These are phyloP conservation scores for Casuarina glauca DNA, from an alignment of 306 rosid genomes.

Conservation along the genomic window DNA sequence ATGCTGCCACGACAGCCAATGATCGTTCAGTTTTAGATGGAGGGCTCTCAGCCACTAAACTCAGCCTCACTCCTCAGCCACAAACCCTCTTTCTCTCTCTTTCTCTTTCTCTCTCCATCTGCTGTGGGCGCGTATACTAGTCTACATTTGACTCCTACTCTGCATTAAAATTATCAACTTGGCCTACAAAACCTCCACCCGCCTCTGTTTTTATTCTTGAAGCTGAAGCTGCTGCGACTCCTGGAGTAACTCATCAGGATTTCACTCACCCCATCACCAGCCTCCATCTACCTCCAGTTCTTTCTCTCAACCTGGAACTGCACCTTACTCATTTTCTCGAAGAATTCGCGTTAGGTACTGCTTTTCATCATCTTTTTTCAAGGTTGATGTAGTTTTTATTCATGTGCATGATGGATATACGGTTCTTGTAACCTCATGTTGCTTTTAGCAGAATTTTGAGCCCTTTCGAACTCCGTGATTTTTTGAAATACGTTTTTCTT, in stretches of 20 bases:
- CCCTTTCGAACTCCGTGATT: neutral
- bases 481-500: neutral
- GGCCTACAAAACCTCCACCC: conserved; percentile 7
- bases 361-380: neutral
- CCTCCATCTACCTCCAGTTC: conserved; percentile 30
- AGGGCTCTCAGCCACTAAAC: conserved; percentile 51
- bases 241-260: neutral
- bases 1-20: conserved; percentile 32
- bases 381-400: neutral
- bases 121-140: too few relatives aligned
- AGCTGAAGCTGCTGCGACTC: conserved; percentile 1
- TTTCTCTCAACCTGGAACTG: conserved; percentile 23
- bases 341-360: conserved; percentile 27
- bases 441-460: neutral
- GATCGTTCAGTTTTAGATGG: conserved; percentile 51
- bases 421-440: conserved; percentile 5
- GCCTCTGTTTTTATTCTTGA: conserved; percentile 19
- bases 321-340: conserved; percentile 14
- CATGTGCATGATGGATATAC: neutral
- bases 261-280: neutral
- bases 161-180: conserved; percentile 5
- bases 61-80: conserved; percentile 47
- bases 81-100: conserved; percentile 30
- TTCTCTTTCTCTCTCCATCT: neutral
- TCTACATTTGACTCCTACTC: neutral